Evolutionary conservation across 129 eudicot species (phyloP).

Genomic region (Flaveria ramosissima): DNA sequence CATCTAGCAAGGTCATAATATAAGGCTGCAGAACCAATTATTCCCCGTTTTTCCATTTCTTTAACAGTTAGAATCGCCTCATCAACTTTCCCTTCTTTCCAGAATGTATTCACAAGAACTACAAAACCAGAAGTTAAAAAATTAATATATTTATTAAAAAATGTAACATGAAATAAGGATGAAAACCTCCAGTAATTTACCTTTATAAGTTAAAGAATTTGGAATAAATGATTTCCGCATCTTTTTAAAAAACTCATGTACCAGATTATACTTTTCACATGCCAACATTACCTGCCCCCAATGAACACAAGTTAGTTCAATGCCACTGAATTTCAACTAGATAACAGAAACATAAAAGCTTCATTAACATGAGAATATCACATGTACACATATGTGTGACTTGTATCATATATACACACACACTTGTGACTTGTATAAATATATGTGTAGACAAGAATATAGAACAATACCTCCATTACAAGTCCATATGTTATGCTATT

Average conservation of each 20-base stretch:
- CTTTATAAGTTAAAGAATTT: conserved; percentile 84
- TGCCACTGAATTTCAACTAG: neutral
- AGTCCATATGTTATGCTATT: conserved; percentile 85
- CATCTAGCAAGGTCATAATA: conserved; percentile 98
- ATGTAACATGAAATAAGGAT: conserved; percentile 12
- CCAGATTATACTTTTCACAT: conserved; percentile 78
- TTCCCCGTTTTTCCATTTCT: conserved; percentile 89
- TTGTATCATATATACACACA: neutral
- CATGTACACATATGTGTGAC: neutral
- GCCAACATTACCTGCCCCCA: conserved; percentile 79
- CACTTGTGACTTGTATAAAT: neutral
- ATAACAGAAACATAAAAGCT: neutral
- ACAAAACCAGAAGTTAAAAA: neutral
- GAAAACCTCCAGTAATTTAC: conserved; percentile 36
- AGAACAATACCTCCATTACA: conserved; percentile 77
- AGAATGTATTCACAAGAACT: conserved; percentile 83
- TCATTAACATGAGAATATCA: neutral
- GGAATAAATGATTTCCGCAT: conserved; percentile 71
- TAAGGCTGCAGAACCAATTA: conserved; percentile 79
- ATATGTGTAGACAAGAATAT: neutral
- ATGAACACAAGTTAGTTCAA: conserved; percentile 9
- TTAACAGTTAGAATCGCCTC: conserved; percentile 66
- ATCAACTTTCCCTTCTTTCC: conserved; percentile 82
- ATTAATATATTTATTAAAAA: neutral
- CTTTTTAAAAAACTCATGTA: conserved; percentile 82